Evolutionary conservation across 2,329 filamentous ascomycete genomes (phyloP).

Genomic region (Aspergillus carbonarius): DNA sequence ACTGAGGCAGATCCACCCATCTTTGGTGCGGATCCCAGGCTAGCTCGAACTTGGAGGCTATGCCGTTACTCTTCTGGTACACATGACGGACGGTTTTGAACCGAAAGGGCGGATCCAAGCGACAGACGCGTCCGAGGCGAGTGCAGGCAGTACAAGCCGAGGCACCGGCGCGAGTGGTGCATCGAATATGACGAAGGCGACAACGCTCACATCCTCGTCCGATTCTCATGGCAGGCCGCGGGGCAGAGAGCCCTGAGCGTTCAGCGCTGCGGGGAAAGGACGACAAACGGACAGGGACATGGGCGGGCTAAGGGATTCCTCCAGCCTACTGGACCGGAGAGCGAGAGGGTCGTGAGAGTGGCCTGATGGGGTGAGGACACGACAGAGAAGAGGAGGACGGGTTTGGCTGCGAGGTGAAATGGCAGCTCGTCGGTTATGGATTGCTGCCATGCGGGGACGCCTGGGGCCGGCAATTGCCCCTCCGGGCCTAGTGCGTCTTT

Average conservation of each 20-base stretch:
- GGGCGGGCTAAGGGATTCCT: constrained; percentile 7
- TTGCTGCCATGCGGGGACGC: neutral
- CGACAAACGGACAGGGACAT: constrained; percentile 9
- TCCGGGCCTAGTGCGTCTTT: neutral
- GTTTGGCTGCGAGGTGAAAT: neutral
- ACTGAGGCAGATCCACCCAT: constrained; percentile 32
- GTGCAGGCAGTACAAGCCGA: constrained; percentile 31
- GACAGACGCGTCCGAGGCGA: constrained; percentile 30
- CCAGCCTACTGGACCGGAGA: neutral
- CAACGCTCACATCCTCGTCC: constrained; percentile 36
- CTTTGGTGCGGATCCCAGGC: constrained; percentile 32
- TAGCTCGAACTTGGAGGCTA: constrained; percentile 28
- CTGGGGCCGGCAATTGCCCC: neutral
- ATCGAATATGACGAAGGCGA: constrained; percentile 38
- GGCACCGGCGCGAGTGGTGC: constrained; percentile 28
- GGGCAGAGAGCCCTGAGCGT: constrained; percentile 10
- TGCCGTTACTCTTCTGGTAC: constrained; percentile 32
- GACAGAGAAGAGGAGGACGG: neutral
- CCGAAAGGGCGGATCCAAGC: constrained; percentile 34
- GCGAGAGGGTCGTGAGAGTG: neutral
- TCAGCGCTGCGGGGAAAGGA: constrained; percentile 11
- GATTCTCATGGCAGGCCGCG: constrained; percentile 30
- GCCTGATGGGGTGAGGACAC: neutral
- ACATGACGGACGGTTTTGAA: constrained; percentile 36
- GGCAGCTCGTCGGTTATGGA: constrained; percentile 3